phyloP scores from a whole-genome alignment of 78 protist genomes.

The Pigoraptor vietnamica region DNA sequence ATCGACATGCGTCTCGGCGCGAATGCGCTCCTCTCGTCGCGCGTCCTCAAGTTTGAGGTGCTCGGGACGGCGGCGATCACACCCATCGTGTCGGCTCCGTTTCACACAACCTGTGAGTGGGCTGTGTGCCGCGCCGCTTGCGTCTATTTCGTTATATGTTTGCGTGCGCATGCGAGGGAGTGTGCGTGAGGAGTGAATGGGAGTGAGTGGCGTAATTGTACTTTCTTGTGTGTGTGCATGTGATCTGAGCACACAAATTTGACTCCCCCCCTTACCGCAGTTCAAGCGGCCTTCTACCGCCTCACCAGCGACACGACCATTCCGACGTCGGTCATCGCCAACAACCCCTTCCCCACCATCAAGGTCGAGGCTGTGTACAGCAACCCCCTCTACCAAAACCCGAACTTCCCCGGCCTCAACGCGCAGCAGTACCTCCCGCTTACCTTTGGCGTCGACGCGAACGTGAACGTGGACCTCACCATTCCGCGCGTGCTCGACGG shows the following conservation, averaged over 20 bases:
- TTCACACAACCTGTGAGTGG: not conserved
- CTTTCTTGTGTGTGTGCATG: too few species aligned
- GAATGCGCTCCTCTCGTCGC: not conserved
- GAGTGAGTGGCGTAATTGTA: too few species aligned
- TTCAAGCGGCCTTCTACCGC: not conserved
- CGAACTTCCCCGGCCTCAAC: not conserved
- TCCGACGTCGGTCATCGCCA: not conserved
- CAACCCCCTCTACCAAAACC: not conserved
- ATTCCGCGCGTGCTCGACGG: not conserved
- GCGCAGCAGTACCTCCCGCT: not conserved
- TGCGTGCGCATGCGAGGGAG: too few species aligned
- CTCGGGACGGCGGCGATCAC: not conserved
- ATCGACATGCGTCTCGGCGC: not conserved
- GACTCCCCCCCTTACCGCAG: not conserved
- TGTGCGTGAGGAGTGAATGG: too few species aligned
- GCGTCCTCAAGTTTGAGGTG: not conserved
- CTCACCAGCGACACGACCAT: not conserved
- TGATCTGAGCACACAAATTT: too few species aligned
- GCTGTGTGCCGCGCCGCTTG: not conserved
- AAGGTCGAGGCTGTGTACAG: not conserved
- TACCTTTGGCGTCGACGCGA: not conserved
- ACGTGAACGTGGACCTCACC: not conserved
- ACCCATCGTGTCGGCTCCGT: not conserved
- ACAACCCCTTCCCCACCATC: not conserved
- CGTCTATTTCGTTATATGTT: not conserved